Evolutionary conservation across 2,329 filamentous ascomycete genomes (phyloP), one percentile per base, ranked within the genome.

Genomic region (Cyphellophora attinorum): DNA sequence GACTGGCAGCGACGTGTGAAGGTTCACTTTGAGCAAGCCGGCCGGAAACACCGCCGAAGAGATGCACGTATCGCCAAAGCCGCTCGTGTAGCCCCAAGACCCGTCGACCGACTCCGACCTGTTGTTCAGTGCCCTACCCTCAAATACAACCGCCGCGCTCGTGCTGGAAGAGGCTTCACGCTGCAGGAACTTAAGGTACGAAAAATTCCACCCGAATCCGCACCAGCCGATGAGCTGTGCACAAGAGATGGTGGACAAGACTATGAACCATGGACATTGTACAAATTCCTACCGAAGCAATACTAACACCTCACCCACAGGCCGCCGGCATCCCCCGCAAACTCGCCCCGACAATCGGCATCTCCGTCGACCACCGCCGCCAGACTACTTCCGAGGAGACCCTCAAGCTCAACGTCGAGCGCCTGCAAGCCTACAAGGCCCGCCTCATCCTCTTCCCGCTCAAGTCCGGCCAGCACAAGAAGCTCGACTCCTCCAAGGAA

Each of bases 21-120:
- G 72, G 84, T 85, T 70, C 91, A 98, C 79, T 98, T 98, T 75
- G 86, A 98, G 77, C 91, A 98, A 89, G 81, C 91, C 65, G 91
- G 89, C 66, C 85, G 86, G 72, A 98, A 98, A 81, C 78, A 81
- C 68, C 79, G 81, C 67, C 83, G 91, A 69, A 81, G 91, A 60
- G 76, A 84, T 67, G 84, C 86, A 55, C 89, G 91, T 68, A 78
- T 85, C 64, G 79, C 81, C 58, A 98, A 96, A 83, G 89, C 89
- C 61, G 88, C 86, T 57, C 81, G 85, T 59, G 74, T 96, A 60
- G 91, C 91, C 62, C 91, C 91, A 62, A 86, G 91, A 59, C 91
- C 91, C 55, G 84, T 95, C 68, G 91, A 98, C 78, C 88, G 85
- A 70, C 78, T 98, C 63, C 81, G 88, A 65, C 91, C 91, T 53